Evolutionary conservation across 164 flowering plant genomes (phyloP).

Genomic region (Chloranthus sessilifolius): DNA sequence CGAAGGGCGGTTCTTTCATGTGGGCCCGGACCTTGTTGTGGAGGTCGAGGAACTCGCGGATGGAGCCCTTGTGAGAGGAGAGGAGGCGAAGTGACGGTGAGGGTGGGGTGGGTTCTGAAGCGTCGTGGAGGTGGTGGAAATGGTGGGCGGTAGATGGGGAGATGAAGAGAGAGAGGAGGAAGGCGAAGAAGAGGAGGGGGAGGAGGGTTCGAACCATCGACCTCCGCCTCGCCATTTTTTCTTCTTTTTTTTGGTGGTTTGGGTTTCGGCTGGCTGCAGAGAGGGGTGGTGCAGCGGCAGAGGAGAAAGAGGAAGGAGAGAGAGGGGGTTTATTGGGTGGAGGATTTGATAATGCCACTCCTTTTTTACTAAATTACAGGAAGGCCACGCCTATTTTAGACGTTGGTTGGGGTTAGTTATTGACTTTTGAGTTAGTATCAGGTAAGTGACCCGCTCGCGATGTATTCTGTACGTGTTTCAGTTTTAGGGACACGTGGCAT

Average conservation of each 20-base stretch:
- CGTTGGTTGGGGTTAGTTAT: too few relatives aligned
- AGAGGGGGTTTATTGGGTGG: background rate
- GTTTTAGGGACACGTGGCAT: too few relatives aligned
- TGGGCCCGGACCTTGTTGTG: conserved; percentile 2
- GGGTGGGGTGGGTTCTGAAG: background rate
- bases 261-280: too few relatives aligned
- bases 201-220: conserved; percentile 1
- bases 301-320: conserved; percentile 3
- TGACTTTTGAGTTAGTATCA: too few relatives aligned
- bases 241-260: too few relatives aligned
- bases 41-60: conserved; percentile 1
- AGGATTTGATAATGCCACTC: too few relatives aligned
- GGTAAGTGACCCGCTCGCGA: too few relatives aligned
- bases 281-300: background rate
- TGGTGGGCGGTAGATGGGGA: background rate
- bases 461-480: too few relatives aligned
- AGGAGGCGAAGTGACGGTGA: background rate
- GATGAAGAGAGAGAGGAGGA: background rate
- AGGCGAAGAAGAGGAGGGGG: background rate
- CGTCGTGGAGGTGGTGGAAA: background rate
- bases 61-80: background rate
- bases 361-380: too few relatives aligned
- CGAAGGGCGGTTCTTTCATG: background rate
- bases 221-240: too few relatives aligned
- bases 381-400: too few relatives aligned